These are phyloP conservation scores for Boletus speciosus DNA, from an alignment of 768 basidiomycete species.

Conservation along the genomic window DNA sequence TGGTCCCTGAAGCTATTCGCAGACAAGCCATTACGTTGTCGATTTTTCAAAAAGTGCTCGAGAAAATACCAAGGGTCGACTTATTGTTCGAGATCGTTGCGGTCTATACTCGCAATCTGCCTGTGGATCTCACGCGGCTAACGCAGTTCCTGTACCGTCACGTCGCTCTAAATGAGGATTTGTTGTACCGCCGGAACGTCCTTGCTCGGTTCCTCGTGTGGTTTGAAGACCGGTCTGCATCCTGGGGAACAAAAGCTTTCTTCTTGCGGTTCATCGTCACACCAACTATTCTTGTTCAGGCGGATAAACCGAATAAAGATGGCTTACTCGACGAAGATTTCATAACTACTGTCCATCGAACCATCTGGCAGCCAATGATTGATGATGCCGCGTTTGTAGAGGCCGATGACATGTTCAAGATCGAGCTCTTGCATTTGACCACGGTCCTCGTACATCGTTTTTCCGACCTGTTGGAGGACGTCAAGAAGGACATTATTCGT, in stretches of 20 bases:
- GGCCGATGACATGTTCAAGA: conserved; percentile 81
- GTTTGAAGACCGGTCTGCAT: conserved; percentile 63
- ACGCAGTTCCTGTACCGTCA: conserved; percentile 85
- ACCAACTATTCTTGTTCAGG: conserved; percentile 79
- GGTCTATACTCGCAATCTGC: conserved; percentile 73
- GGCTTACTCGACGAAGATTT: conserved; percentile 71
- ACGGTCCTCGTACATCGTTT: conserved; percentile 86
- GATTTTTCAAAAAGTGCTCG: conserved; percentile 72
- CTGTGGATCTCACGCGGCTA: conserved; percentile 75
- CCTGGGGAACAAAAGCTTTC: conserved; percentile 74
- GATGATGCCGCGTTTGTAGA: conserved; percentile 49
- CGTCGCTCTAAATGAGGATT: conserved; percentile 69
- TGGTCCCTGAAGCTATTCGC: conserved; percentile 50
- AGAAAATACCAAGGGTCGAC: conserved; percentile 75
- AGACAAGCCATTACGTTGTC: conserved; percentile 64
- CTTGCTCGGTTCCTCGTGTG: conserved; percentile 82
- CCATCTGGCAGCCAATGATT: conserved; percentile 80
- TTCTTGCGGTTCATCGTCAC: conserved; percentile 83
- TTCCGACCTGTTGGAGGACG: conserved; percentile 71
- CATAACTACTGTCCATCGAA: conserved; percentile 61
- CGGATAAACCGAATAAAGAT: conserved; percentile 50
- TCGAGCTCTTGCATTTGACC: conserved; percentile 88
- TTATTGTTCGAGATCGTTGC: conserved; percentile 85
- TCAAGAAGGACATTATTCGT: conserved; percentile 89
- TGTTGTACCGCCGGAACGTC: conserved; percentile 74